A percentile compares a stretch with the other conserved stretches of the same genome.
These are phyloP conservation scores for Fagopyrum tataricum DNA, from an alignment of 148 eudicot genomes.

Conservation along the genomic window DNA sequence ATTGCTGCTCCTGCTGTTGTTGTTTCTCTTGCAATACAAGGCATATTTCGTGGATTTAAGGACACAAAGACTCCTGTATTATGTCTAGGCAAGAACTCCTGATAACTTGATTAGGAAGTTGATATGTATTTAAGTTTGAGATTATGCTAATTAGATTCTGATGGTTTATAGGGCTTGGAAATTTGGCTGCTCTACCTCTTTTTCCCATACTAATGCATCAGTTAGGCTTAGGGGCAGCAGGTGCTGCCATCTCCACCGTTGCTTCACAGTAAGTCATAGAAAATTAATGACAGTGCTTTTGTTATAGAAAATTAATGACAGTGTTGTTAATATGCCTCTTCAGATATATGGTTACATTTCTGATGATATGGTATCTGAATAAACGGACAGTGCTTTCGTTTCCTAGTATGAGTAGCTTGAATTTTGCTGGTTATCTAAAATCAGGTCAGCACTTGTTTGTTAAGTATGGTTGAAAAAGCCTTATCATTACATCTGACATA, in stretches of 20 bases:
- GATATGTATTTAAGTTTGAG: not conserved
- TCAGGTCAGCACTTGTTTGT: constrained; percentile 38
- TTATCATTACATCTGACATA: not conserved
- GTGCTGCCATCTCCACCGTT: constrained; percentile 90
- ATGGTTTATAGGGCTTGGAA: constrained; percentile 61
- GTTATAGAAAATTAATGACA: not conserved
- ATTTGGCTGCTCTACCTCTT: constrained; percentile 61
- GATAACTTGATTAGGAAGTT: too few species aligned
- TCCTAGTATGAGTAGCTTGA: constrained; percentile 59
- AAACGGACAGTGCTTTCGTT: constrained; percentile 64
- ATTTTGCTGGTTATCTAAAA: constrained; percentile 72
- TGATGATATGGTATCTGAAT: constrained; percentile 70
- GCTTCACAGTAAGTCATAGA: constrained; percentile 59
- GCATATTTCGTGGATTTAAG: constrained; percentile 91
- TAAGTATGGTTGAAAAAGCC: not conserved
- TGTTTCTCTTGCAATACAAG: constrained; percentile 88
- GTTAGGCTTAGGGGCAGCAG: constrained; percentile 62
- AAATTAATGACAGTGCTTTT: constrained; percentile 1
- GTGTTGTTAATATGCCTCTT: constrained; percentile 10
- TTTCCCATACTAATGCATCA: constrained; percentile 71
- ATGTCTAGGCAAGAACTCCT: constrained; percentile 90
- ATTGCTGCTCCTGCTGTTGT: constrained; percentile 97
- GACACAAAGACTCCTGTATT: constrained; percentile 94
- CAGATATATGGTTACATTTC: constrained; percentile 63
- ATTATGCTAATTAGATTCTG: not conserved